These are phyloP conservation scores for Cucumis hystrix DNA, from an alignment of 306 rosid genomes.

Conservation along the genomic window DNA sequence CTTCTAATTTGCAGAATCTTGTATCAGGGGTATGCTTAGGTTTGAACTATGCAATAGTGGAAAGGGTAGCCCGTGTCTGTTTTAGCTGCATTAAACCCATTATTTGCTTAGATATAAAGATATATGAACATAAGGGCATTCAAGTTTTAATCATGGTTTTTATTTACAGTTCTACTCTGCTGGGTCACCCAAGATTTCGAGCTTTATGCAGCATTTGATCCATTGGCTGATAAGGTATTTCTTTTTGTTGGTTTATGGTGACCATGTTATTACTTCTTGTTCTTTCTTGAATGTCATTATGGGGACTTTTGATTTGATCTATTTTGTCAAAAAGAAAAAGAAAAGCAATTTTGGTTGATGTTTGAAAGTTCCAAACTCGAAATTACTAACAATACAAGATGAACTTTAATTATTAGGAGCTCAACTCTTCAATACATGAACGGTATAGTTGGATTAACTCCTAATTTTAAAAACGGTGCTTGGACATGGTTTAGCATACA, in stretches of 20 bases:
- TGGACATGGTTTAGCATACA: neutral
- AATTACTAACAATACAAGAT: neutral
- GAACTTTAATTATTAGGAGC: neutral
- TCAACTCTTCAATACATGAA: neutral
- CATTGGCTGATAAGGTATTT: conserved; percentile 86
- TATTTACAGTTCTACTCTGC: conserved; percentile 70
- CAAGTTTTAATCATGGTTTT: conserved; percentile 12
- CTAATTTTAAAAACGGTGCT: neutral
- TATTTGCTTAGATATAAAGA: neutral
- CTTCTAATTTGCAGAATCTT: neutral
- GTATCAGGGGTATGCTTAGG: neutral
- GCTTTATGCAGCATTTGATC: conserved; percentile 96
- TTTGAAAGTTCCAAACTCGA: neutral
- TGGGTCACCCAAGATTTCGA: conserved; percentile 95
- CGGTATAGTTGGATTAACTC: neutral
- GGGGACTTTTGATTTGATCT: neutral
- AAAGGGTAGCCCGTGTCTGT: neutral
- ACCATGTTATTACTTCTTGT: neutral
- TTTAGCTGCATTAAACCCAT: conserved; percentile 3
- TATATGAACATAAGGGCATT: neutral
- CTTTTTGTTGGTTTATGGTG: neutral
- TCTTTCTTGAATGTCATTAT: neutral
- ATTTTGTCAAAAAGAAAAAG: neutral
- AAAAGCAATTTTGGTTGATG: neutral
- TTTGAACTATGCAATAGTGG: neutral